Percentiles rank a stretch among this genome's conserved stretches.
Conservation (phyloP, 2,329 filamentous ascomycete species). For the Trichophyton schoenleinii region DNA sequence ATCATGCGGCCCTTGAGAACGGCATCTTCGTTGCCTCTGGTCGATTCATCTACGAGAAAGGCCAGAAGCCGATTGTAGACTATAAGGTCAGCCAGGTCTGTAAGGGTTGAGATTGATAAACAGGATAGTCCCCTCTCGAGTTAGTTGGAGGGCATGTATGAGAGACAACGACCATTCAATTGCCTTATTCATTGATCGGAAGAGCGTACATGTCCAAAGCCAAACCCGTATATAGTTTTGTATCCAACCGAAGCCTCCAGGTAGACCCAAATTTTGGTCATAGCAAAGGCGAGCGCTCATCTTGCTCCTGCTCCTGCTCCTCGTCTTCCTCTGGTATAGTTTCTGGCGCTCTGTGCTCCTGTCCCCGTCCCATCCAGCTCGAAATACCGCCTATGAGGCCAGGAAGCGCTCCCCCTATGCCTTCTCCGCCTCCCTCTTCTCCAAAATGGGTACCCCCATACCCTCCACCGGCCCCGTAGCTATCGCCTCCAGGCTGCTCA, state of each 20-base stretch:
- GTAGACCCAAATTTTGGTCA: not conserved
- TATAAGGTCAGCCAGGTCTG: conserved; percentile 32
- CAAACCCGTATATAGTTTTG: not conserved
- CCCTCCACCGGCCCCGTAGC: not conserved
- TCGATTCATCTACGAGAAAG: conserved; percentile 28
- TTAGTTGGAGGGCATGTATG: not conserved
- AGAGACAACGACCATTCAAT: not conserved
- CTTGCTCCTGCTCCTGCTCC: not conserved
- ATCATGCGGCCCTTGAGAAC: conserved; percentile 31
- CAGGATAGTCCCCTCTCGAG: not conserved
- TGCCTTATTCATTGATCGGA: not conserved
- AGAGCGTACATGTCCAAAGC: not conserved
- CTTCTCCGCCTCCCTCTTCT: not conserved
- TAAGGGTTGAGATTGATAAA: conserved; percentile 11
- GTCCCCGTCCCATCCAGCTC: conserved; percentile 3
- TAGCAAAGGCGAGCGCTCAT: not conserved
- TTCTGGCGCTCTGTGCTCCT: not conserved
- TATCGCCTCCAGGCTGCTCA: not conserved
- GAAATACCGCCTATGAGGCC: not conserved
- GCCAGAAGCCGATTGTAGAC: conserved; percentile 28
- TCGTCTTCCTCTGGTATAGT: not conserved
- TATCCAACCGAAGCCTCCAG: not conserved
- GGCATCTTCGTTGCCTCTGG: conserved; percentile 31
- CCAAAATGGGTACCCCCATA: not conserved
- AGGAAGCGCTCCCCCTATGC: not conserved